Evolutionary conservation across 345 rosid genomes (phyloP).

Genomic region (Brassica juncea): DNA sequence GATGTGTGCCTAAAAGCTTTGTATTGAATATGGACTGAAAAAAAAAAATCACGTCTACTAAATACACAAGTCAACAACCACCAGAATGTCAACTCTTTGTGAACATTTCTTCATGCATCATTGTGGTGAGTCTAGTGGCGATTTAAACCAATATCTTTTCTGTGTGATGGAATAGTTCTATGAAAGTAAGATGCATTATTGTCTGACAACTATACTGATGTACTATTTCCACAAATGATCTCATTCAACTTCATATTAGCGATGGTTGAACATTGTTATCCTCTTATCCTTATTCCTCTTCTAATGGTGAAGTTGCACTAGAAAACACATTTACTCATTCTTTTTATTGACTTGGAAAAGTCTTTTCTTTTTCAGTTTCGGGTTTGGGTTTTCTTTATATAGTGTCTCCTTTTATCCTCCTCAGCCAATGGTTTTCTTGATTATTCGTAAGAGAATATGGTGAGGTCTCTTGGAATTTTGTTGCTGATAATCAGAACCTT

Average conservation of each 20-base stretch:
- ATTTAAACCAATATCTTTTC: neutral
- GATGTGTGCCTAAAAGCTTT: neutral
- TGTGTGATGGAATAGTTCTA: neutral
- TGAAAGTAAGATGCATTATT: neutral
- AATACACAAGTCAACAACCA: neutral
- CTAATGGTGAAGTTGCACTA: neutral
- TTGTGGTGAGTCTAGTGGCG: neutral
- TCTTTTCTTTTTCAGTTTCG: neutral
- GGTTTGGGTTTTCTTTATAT: neutral
- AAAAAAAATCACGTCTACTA: neutral
- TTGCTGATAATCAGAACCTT: neutral
- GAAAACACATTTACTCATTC: neutral
- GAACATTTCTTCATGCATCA: neutral
- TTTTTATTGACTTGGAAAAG: neutral
- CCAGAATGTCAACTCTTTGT: neutral
- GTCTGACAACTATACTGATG: neutral
- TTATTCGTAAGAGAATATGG: constrained; percentile 6
- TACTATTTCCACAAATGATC: neutral
- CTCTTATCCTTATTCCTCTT: neutral
- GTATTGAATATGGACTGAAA: neutral
- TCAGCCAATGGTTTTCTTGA: neutral
- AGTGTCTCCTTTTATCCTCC: neutral
- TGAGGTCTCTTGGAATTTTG: neutral
- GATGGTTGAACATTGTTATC: neutral
- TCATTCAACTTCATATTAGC: neutral